These are phyloP conservation scores for Xylariales sp. DNA, from an alignment of 2,329 filamentous ascomycete genomes.

Conservation along the genomic window DNA sequence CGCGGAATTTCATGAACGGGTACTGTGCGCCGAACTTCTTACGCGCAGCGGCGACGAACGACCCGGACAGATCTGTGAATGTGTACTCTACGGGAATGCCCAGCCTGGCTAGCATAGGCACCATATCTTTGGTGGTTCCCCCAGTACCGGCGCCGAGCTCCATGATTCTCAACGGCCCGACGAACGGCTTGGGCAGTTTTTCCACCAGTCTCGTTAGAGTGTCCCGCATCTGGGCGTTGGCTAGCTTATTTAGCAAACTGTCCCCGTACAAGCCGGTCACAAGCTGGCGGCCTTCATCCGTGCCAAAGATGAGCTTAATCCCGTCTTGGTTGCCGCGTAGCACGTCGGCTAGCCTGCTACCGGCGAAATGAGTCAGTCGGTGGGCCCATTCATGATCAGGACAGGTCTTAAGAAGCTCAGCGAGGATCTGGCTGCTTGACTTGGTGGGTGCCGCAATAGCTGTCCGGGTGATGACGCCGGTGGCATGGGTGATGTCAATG, in stretches of 20 bases:
- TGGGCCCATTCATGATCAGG: conserved; percentile 30
- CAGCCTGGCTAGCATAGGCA: conserved; percentile 42
- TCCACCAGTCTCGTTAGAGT: conserved; percentile 15
- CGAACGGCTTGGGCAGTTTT: no score
- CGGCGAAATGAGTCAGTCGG: conserved; percentile 43
- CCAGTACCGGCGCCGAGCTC: no score
- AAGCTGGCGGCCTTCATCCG: conserved; percentile 49
- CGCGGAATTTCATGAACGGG: conserved; percentile 43
- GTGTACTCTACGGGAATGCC: conserved; percentile 53
- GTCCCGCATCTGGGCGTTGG: conserved; percentile 48
- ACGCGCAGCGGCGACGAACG: conserved; percentile 48
- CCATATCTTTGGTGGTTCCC: conserved; percentile 33
- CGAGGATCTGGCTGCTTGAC: not conserved
- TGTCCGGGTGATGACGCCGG: not conserved
- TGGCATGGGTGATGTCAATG: conserved; percentile 43
- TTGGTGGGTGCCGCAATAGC: not conserved
- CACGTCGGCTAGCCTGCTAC: conserved; percentile 44
- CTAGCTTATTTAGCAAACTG: conserved; percentile 50
- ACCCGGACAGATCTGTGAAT: conserved; percentile 56
- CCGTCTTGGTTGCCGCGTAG: conserved; percentile 52
- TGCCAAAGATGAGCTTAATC: conserved; percentile 54
- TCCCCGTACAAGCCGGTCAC: conserved; percentile 53
- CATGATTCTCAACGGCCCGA: no score
- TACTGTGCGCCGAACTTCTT: conserved; percentile 41
- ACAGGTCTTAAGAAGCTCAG: not conserved